phyloP scores from a whole-genome alignment of 441 rosid genomes.

The Pelargonium australe region DNA sequence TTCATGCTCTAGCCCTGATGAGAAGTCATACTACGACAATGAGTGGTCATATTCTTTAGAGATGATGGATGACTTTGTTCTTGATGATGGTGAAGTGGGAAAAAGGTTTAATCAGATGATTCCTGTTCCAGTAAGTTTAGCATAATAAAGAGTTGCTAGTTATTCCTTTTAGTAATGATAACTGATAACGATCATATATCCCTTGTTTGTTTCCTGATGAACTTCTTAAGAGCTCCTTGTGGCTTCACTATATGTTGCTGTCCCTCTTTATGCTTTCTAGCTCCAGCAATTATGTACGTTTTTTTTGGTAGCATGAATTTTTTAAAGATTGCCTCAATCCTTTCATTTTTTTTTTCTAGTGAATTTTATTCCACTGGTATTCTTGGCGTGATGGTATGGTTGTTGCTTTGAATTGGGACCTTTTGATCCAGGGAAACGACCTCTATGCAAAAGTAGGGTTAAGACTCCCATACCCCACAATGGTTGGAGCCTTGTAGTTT shows the following conservation, averaged over 20 bases:
- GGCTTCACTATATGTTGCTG: not conserved
- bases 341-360: too few species aligned
- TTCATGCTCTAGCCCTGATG: conserved; percentile 54
- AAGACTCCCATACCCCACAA: too few species aligned
- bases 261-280: not conserved
- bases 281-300: not conserved
- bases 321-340: not conserved
- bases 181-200: not conserved
- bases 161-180: not conserved
- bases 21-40: conserved; percentile 28
- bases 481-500: too few species aligned
- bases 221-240: not conserved
- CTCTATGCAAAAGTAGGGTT: too few species aligned
- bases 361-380: too few species aligned
- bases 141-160: not conserved
- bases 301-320: not conserved
- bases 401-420: too few species aligned
- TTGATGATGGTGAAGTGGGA: conserved; percentile 46
- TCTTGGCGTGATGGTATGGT: too few species aligned
- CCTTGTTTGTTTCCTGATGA: not conserved
- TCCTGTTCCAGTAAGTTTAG: conserved; percentile 66
- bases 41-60: conserved; percentile 43
- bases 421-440: too few species aligned
- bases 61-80: conserved; percentile 37
- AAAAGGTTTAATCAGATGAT: conserved; percentile 64